Conservation (phyloP, 495 filamentous ascomycete genomes). For the Neurospora sp. region DNA sequence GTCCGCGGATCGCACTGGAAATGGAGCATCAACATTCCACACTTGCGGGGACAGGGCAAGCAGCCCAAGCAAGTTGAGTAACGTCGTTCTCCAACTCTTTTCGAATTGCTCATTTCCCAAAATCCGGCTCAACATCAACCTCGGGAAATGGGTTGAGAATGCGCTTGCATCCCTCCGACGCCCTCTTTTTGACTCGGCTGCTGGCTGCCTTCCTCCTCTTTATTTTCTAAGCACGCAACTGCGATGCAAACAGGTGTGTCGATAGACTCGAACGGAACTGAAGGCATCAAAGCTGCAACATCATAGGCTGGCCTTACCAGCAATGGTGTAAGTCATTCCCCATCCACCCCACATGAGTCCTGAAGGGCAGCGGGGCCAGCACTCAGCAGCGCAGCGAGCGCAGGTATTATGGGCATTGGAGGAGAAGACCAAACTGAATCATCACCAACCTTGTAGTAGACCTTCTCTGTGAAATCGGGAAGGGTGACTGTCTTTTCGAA, state of each 20-base stretch:
- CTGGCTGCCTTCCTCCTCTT: background rate
- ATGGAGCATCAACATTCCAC: background rate
- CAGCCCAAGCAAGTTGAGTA: background rate
- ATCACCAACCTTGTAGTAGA: slow-evolving; percentile 68
- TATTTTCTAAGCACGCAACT: background rate
- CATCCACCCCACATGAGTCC: background rate
- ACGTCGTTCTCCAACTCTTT: background rate
- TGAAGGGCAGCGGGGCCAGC: background rate
- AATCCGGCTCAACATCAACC: background rate
- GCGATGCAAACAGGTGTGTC: background rate
- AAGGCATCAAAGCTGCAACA: background rate
- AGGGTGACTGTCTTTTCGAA: slow-evolving; percentile 74
- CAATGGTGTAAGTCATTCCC: background rate
- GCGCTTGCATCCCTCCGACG: background rate
- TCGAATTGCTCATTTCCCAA: background rate
- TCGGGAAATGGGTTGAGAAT: background rate
- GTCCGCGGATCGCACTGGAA: background rate
- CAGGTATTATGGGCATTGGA: background rate
- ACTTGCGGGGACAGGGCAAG: background rate
- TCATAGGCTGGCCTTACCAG: background rate
- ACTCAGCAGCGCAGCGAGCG: background rate
- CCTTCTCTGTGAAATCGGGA: slow-evolving; percentile 50
- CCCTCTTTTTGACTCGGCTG: background rate
- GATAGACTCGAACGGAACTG: background rate
- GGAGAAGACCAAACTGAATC: slow-evolving; percentile 8